phyloP scores from a whole-genome alignment of 2,329 filamentous ascomycete species.

The Aspergillus calidoustus region DNA sequence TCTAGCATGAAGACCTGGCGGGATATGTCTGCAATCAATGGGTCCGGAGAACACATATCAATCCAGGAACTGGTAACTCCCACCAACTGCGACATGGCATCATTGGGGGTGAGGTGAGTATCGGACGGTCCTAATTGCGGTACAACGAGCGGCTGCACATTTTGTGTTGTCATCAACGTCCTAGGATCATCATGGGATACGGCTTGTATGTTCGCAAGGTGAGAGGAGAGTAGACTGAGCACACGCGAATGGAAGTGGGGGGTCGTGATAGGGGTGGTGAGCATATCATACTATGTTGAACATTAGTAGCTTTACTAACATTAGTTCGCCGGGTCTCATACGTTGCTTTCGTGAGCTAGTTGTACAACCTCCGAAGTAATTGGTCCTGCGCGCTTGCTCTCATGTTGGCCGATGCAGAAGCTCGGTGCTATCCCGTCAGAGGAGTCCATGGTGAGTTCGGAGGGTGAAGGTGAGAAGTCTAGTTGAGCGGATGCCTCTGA shows the following conservation, averaged over 20 bases:
- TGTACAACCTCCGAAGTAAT: slow-evolving; percentile 57
- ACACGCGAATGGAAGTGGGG: slow-evolving; percentile 64
- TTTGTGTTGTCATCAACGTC: slow-evolving; percentile 46
- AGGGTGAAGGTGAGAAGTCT: not conserved
- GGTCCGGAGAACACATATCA: slow-evolving; percentile 81
- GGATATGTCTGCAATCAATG: slow-evolving; percentile 82
- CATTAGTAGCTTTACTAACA: slow-evolving; percentile 6
- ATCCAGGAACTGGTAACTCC: slow-evolving; percentile 90
- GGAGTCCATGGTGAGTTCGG: slow-evolving; percentile 35
- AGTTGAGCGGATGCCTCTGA: not conserved
- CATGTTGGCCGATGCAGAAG: slow-evolving; percentile 67
- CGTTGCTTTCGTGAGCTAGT: slow-evolving; percentile 61
- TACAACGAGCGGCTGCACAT: slow-evolving; percentile 45
- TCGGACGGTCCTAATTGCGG: slow-evolving; percentile 49
- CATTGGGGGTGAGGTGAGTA: slow-evolving; percentile 74
- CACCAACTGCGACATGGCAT: slow-evolving; percentile 78
- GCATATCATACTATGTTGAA: slow-evolving; percentile 66
- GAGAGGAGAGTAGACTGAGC: slow-evolving; percentile 56
- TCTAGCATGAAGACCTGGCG: slow-evolving; percentile 89
- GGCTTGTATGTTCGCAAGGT: slow-evolving; percentile 52
- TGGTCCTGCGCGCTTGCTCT: slow-evolving; percentile 55
- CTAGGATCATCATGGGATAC: slow-evolving; percentile 39
- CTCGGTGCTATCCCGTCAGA: slow-evolving; percentile 47
- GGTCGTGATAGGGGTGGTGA: slow-evolving; percentile 66
- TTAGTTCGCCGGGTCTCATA: slow-evolving; percentile 33